phyloP scores from a whole-genome alignment of 768 basidiomycete genomes.

The Myochromella boudieri region DNA sequence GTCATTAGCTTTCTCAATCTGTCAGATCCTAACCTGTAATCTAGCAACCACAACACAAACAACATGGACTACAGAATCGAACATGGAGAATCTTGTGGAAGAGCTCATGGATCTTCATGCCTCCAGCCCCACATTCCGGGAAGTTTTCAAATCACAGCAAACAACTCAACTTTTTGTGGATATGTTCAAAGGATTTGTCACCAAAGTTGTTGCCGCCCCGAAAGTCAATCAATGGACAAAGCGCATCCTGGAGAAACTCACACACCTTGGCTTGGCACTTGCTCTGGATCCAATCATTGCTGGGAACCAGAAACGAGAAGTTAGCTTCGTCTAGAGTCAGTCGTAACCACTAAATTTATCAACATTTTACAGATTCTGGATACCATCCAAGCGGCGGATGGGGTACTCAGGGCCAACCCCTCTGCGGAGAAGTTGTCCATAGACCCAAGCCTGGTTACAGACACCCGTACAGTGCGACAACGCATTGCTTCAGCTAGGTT shows the following conservation, averaged over 20 bases:
- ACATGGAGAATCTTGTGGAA: slow-evolving; percentile 63
- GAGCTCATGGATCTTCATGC: slow-evolving; percentile 70
- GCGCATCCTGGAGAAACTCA: slow-evolving; percentile 69
- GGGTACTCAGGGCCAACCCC: slow-evolving; percentile 51
- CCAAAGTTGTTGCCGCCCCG: slow-evolving; percentile 34
- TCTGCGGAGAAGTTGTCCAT: slow-evolving; percentile 46
- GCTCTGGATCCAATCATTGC: slow-evolving; percentile 64
- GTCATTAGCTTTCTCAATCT: slow-evolving; percentile 15
- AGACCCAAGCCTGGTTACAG: slow-evolving; percentile 51
- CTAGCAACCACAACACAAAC: slow-evolving; percentile 20
- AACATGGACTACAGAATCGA: slow-evolving; percentile 32
- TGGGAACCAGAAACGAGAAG: slow-evolving; percentile 72
- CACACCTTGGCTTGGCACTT: slow-evolving; percentile 66
- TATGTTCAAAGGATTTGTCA: slow-evolving; percentile 57
- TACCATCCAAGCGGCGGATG: slow-evolving; percentile 52
- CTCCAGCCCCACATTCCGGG: slow-evolving; percentile 63
- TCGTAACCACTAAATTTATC: neutral
- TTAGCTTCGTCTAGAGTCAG: slow-evolving; percentile 24
- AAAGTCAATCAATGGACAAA: slow-evolving; percentile 42
- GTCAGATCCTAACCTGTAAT: slow-evolving; percentile 1
- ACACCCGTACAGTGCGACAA: slow-evolving; percentile 51
- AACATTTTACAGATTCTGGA: slow-evolving; percentile 51
- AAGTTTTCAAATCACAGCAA: slow-evolving; percentile 71
- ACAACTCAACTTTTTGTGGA: slow-evolving; percentile 67
- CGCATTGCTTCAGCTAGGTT: slow-evolving; percentile 56